Evolutionary conservation across 768 basidiomycete genomes (phyloP).

Genomic region (Amanita thiersii): DNA sequence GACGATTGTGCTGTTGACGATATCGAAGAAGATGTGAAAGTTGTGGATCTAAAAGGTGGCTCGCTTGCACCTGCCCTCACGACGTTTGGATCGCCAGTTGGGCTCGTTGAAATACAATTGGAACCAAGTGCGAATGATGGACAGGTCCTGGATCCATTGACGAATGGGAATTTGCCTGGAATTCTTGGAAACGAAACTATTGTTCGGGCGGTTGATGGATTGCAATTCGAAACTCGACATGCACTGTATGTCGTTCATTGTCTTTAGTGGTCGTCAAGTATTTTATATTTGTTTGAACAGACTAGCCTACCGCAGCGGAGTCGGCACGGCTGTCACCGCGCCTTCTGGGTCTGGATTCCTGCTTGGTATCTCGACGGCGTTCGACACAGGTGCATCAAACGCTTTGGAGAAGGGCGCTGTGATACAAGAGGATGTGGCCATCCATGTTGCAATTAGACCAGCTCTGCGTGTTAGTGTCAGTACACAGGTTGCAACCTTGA

Average conservation of each 20-base stretch:
- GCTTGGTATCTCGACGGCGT: slow-evolving; percentile 53
- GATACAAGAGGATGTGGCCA: slow-evolving; percentile 52
- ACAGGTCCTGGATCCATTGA: slow-evolving; percentile 42
- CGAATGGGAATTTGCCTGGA: slow-evolving; percentile 21
- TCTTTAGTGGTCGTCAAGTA: too few species aligned
- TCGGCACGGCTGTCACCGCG: slow-evolving; percentile 59
- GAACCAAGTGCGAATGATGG: slow-evolving; percentile 70
- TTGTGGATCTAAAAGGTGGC: slow-evolving; percentile 58
- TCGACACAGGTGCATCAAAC: slow-evolving; percentile 51
- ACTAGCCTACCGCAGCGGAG: slow-evolving; percentile 65
- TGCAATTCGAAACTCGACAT: slow-evolving; percentile 46
- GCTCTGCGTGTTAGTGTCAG: slow-evolving; percentile 42
- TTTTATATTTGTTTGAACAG: slow-evolving; percentile 31
- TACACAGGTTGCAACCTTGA: slow-evolving; percentile 52
- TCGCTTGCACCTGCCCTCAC: slow-evolving; percentile 52
- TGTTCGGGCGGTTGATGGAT: slow-evolving; percentile 9
- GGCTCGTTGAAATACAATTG: slow-evolving; percentile 56
- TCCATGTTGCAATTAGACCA: slow-evolving; percentile 47
- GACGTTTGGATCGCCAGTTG: slow-evolving; percentile 55
- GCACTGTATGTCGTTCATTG: slow-evolving; percentile 34
- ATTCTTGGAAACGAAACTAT: slow-evolving; percentile 25
- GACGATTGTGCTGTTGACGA: background rate
- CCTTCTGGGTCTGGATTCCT: slow-evolving; percentile 52
- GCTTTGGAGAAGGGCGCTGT: slow-evolving; percentile 56
- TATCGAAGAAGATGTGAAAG: slow-evolving; percentile 7